Conservation (phyloP, 2,329 filamentous ascomycete species). For the Aureobasidium sp. region DNA sequence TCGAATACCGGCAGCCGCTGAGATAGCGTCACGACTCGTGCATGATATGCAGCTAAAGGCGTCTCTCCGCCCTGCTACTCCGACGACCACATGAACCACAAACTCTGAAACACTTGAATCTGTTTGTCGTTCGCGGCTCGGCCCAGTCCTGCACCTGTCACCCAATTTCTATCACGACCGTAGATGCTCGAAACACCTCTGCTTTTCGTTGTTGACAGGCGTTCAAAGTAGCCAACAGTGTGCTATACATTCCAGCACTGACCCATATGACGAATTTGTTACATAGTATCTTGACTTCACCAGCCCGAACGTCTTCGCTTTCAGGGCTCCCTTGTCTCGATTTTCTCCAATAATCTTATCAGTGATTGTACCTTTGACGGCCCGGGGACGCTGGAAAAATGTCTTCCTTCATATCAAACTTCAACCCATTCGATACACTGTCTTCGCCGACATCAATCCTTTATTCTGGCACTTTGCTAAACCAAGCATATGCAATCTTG, state of each 20-base stretch:
- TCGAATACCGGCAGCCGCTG: not conserved
- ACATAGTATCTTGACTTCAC: not conserved
- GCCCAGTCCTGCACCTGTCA: slow-evolving; percentile 5
- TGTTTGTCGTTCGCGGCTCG: not conserved
- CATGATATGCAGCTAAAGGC: not conserved
- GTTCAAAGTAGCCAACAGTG: not conserved
- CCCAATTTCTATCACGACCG: not conserved
- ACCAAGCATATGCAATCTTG: slow-evolving; percentile 4
- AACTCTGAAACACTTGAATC: not conserved
- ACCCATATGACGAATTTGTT: not conserved
- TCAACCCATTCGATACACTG: not conserved
- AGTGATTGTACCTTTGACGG: not conserved
- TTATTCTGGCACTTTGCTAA: not conserved
- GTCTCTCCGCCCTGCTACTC: not conserved
- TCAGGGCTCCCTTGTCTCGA: not conserved
- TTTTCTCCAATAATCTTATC: not conserved
- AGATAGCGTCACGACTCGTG: slow-evolving; percentile 1
- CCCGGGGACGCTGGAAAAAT: not conserved
- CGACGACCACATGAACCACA: not conserved
- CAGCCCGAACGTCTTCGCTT: not conserved
- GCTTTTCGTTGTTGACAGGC: not conserved
- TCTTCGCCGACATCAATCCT: not conserved
- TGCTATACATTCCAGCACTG: too few relatives aligned
- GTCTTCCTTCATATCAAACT: not conserved
- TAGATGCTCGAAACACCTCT: not conserved